Conservation (phyloP, 768 basidiomycete species). For the Mycena sanguinolenta region DNA sequence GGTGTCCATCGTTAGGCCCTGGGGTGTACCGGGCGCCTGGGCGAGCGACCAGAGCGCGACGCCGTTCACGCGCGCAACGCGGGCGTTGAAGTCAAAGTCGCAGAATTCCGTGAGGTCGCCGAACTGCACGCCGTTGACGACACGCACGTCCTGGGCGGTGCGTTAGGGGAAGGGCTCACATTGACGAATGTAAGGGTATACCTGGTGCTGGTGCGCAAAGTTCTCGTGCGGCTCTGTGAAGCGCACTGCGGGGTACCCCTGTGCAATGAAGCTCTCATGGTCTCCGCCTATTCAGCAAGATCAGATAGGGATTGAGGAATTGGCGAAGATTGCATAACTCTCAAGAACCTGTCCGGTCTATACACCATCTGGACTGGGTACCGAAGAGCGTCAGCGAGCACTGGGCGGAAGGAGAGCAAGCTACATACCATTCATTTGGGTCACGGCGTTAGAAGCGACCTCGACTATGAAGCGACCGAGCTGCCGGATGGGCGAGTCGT, state of each 20-base stretch:
- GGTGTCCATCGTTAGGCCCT: slow-evolving; percentile 61
- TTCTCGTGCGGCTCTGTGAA: slow-evolving; percentile 71
- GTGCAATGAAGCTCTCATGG: slow-evolving; percentile 62
- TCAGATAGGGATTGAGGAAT: too few relatives aligned
- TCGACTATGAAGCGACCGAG: slow-evolving; percentile 67
- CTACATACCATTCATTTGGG: slow-evolving; percentile 62
- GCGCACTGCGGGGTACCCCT: slow-evolving; percentile 66
- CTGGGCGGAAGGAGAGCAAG: background rate
- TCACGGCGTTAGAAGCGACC: slow-evolving; percentile 61
- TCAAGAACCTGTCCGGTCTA: slow-evolving; percentile 66
- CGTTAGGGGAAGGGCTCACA: too few relatives aligned
- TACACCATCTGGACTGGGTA: slow-evolving; percentile 62
- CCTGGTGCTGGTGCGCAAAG: slow-evolving; percentile 70
- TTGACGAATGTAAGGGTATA: background rate
- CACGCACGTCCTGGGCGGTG: slow-evolving; percentile 53
- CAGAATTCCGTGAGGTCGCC: slow-evolving; percentile 68
- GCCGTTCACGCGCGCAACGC: slow-evolving; percentile 66
- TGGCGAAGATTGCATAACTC: slow-evolving; percentile 31
- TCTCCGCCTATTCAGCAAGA: slow-evolving; percentile 55
- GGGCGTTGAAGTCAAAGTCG: slow-evolving; percentile 65
- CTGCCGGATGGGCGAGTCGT: slow-evolving; percentile 65
- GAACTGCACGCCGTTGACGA: slow-evolving; percentile 65
- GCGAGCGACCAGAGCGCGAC: slow-evolving; percentile 69
- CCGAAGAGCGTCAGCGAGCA: background rate
- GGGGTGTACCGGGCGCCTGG: slow-evolving; percentile 67